These are phyloP conservation scores for Mrakia frigida DNA, from an alignment of 768 basidiomycete genomes.

Conservation along the genomic window DNA sequence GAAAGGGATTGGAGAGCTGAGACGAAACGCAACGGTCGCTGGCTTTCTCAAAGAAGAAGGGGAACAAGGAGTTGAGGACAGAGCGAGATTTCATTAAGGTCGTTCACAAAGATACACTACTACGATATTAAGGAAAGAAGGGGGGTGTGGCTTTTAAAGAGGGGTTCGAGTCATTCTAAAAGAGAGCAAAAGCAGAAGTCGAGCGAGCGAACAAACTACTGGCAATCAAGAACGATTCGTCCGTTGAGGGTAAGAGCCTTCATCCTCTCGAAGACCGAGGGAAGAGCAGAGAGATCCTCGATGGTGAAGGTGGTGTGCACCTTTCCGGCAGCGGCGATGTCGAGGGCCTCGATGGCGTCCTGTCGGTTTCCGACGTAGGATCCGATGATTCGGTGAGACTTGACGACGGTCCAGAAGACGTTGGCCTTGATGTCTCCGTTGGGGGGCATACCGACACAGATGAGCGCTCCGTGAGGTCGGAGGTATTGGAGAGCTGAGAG, in stretches of 20 bases:
- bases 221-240: background rate
- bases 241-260: constrained; percentile 13
- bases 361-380: constrained; percentile 56
- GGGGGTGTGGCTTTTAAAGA: background rate
- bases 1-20: too few species aligned
- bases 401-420: constrained; percentile 44
- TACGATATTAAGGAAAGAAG: background rate
- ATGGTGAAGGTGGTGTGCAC: constrained; percentile 53
- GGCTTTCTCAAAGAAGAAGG: too few species aligned
- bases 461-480: constrained; percentile 56
- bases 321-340: constrained; percentile 64
- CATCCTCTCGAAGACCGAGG: constrained; percentile 36
- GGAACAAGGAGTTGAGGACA: background rate
- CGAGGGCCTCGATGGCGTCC: constrained; percentile 74
- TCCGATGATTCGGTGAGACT: constrained; percentile 44
- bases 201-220: background rate
- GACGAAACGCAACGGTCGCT: too few species aligned
- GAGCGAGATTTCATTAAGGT: background rate
- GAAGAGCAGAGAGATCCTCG: constrained; percentile 53
- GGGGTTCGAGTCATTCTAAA: too few species aligned
- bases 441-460: constrained; percentile 36
- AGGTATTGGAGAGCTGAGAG: constrained; percentile 58
- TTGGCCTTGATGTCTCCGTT: constrained; percentile 33
- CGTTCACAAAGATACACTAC: background rate
- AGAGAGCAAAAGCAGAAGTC: background rate